Base-by-base conservation (phyloP, 2,329 filamentous ascomycete species). In the Alternaria novae-zelandiae region DNA sequence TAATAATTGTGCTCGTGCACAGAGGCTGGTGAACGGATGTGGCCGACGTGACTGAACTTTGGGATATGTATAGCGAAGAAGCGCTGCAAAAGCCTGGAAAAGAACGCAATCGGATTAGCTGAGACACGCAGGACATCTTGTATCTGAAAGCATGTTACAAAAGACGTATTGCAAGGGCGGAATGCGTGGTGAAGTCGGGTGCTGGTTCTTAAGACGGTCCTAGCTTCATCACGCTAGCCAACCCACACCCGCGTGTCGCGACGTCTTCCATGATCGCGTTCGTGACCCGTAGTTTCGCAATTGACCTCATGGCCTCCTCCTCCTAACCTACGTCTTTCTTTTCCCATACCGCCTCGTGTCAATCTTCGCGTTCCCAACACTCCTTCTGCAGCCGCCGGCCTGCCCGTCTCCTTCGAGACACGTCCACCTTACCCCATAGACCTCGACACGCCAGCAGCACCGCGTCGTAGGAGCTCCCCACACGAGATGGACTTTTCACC, bases 241-340 rank as follows among this genome's bases (percentile, higher is more conserved):
- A 53, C 55, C 64, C 64, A 59, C 63, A 64, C 59, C 60, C 69
- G 66, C 70, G 69, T 67, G 36, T 36, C 49, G 51, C 36, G 53
- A 54, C 57, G 61, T 47, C 59, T 62, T 61, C 57, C 32, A 30
- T 58, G 65, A 68, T 64, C 75, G 71, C 67, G 70, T 60, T 68
- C 69, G 68, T 66, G 71, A 71, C 64, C 70, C 70, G 65, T 72
- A 67, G 61, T 32, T 67, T 72, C 66, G 69, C 71, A 75, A 73
- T 75, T 72, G 70, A 73, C 71, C 73, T 74, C 72, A 79, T 78
- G 77, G 76, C 77, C 74, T 69, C 69, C 70, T 73, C 60, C 62
- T 61, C 59, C 55, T 78, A 71, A 77, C 73, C 73, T 57, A 66
- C 62, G 66, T 70, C 64, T 59, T 63, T 59, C 56, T 62, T 64